These are phyloP conservation scores for Paecilomyces dactylethromorphus DNA, from an alignment of 2,329 filamentous ascomycete genomes.

Conservation along the genomic window DNA sequence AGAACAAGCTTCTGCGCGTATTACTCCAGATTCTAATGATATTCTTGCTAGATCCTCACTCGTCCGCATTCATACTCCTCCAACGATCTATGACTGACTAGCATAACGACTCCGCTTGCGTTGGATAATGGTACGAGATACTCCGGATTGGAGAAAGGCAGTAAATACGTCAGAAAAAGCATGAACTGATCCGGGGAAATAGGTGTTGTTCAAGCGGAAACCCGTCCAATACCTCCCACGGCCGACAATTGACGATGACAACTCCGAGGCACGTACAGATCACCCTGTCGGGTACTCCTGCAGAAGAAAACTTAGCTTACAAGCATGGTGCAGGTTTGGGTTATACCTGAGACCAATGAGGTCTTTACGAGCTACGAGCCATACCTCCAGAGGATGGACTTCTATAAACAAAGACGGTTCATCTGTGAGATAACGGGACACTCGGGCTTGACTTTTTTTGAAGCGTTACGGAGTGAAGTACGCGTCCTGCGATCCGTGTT, in stretches of 20 bases:
- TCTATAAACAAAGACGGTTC: constrained; percentile 88
- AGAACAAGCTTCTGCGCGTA: background rate
- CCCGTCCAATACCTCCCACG: constrained; percentile 75
- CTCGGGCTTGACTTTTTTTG: constrained; percentile 84
- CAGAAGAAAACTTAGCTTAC: constrained; percentile 9
- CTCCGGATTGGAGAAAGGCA: background rate
- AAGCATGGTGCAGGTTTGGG: constrained; percentile 64
- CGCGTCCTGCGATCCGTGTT: constrained; percentile 25
- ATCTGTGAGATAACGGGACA: constrained; percentile 96
- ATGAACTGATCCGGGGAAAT: constrained; percentile 14
- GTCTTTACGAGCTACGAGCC: constrained; percentile 83
- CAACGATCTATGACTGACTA: constrained; percentile 18
- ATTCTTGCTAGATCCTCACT: constrained; percentile 7
- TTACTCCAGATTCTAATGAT: background rate
- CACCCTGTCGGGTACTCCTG: background rate
- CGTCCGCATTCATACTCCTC: constrained; percentile 6
- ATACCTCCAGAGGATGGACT: constrained; percentile 81
- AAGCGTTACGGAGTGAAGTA: constrained; percentile 87
- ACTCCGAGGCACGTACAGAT: constrained; percentile 62
- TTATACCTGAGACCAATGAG: constrained; percentile 83
- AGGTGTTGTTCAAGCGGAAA: constrained; percentile 97
- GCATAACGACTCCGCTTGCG: constrained; percentile 13
- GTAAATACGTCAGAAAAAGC: background rate
- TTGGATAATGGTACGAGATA: constrained; percentile 25
- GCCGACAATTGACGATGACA: constrained; percentile 69